phyloP scores from a whole-genome alignment of 2,329 filamentous ascomycete species.

The Venturia nashicola region DNA sequence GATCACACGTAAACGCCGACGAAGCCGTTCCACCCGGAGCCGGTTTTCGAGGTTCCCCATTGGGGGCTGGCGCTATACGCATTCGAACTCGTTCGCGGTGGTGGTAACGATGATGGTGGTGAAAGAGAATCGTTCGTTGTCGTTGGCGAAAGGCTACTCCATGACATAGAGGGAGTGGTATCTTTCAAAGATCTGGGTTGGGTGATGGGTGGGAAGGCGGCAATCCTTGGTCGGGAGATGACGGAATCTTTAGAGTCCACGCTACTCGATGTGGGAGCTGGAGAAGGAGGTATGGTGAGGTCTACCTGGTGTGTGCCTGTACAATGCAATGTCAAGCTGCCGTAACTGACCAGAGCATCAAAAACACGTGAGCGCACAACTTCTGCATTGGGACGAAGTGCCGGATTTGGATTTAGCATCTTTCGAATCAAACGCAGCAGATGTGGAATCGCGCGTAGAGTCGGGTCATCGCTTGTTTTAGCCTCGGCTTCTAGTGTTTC shows the following conservation, averaged over 20 bases:
- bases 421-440: conserved; percentile 27
- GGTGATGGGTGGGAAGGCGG: not conserved
- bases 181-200: not conserved
- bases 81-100: not conserved
- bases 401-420: conserved; percentile 31
- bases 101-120: not conserved
- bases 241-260: not conserved
- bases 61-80: not conserved
- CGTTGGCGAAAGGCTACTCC: not conserved
- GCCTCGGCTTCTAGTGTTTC: conserved; percentile 44
- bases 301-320: not conserved
- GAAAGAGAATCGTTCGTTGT: not conserved
- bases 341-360: conserved; percentile 17
- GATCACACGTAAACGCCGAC: not conserved
- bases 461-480: conserved; percentile 19
- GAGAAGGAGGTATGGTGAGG: not conserved
- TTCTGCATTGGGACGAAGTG: conserved; percentile 27
- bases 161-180: not conserved
- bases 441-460: conserved; percentile 28
- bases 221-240: not conserved
- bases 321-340: conserved; percentile 14
- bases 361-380: conserved; percentile 27
- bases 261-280: not conserved
- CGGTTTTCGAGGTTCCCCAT: not conserved
- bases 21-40: not conserved